phyloP scores from a whole-genome alignment of 106 monocot genomes.

The Phalaenopsis equestris region DNA sequence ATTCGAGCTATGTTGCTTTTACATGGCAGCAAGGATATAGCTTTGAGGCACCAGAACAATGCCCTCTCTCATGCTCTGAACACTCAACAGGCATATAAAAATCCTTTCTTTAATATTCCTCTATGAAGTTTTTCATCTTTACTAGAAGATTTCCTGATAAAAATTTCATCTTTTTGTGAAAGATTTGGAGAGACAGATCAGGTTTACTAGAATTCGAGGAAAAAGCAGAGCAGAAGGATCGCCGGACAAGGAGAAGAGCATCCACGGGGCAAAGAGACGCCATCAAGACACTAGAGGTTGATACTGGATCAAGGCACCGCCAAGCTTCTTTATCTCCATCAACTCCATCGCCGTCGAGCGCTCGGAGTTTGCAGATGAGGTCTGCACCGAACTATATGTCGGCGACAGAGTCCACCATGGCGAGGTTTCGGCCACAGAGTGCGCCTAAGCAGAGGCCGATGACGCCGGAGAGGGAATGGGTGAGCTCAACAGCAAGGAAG shows the following conservation, averaged over 20 bases:
- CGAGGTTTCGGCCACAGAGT: conserved; percentile 44
- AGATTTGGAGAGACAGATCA: conserved; percentile 52
- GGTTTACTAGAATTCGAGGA: conserved; percentile 26
- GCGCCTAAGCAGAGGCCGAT: conserved; percentile 39
- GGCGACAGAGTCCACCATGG: conserved; percentile 44
- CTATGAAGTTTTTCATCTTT: not conserved
- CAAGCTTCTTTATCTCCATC: conserved; percentile 21
- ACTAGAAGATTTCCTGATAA: not conserved
- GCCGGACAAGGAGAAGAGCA: conserved; percentile 40
- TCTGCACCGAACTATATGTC: conserved; percentile 62
- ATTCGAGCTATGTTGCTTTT: conserved; percentile 64
- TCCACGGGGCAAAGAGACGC: conserved; percentile 69
- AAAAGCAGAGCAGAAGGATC: conserved; percentile 46
- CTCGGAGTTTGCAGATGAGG: conserved; percentile 48
- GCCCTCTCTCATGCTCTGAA: conserved; percentile 60
- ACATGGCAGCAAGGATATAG: conserved; percentile 21
- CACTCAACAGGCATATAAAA: conserved; percentile 50
- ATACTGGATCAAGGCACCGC: conserved; percentile 18
- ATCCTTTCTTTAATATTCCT: not conserved
- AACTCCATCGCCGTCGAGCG: conserved; percentile 71
- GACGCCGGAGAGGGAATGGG: conserved; percentile 5
- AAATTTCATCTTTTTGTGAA: not conserved
- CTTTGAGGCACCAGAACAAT: conserved; percentile 27
- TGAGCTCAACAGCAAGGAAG: conserved; percentile 6
- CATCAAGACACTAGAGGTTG: conserved; percentile 84